Evolutionary conservation across 1,284 basidiomycete genomes (phyloP).

Genomic region (Pyrrhoderma lamaoense): DNA sequence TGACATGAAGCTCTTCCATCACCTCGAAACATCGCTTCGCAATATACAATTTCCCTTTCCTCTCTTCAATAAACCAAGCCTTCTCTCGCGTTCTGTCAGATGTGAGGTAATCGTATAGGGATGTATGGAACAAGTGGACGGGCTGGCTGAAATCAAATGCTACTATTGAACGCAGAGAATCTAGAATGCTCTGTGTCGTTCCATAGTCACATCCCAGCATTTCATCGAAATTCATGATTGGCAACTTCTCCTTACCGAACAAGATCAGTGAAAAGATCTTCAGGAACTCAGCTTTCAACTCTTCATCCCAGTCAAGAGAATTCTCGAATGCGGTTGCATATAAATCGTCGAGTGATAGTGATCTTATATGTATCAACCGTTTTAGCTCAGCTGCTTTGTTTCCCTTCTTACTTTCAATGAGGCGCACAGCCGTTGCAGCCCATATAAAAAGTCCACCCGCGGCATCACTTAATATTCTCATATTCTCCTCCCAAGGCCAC

Average conservation of each 20-base stretch:
- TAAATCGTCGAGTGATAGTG: neutral
- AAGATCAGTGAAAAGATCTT: neutral
- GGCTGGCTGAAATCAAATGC: too few relatives aligned
- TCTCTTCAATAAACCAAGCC: too few relatives aligned
- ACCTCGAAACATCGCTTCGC: conserved; percentile 1
- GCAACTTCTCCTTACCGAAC: neutral
- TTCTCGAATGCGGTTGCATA: neutral
- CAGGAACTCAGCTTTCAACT: neutral
- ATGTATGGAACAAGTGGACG: too few relatives aligned
- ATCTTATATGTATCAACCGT: too few relatives aligned
- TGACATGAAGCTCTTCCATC: conserved; percentile 20
- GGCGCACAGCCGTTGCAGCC: conserved; percentile 25
- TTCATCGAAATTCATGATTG: neutral
- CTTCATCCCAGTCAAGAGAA: neutral
- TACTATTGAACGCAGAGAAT: too few relatives aligned
- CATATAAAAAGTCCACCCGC: conserved; percentile 26
- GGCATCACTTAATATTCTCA: conserved; percentile 21
- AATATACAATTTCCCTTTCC: neutral
- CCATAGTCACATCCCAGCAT: neutral
- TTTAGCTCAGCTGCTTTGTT: too few relatives aligned
- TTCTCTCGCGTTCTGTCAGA: too few relatives aligned
- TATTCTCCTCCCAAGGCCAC: conserved; percentile 9
- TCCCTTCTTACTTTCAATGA: too few relatives aligned
- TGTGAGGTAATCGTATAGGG: too few relatives aligned
- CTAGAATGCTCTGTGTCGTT: neutral